Conservation (phyloP, 768 basidiomycete species). For the Sistotremastrum suecicum region DNA sequence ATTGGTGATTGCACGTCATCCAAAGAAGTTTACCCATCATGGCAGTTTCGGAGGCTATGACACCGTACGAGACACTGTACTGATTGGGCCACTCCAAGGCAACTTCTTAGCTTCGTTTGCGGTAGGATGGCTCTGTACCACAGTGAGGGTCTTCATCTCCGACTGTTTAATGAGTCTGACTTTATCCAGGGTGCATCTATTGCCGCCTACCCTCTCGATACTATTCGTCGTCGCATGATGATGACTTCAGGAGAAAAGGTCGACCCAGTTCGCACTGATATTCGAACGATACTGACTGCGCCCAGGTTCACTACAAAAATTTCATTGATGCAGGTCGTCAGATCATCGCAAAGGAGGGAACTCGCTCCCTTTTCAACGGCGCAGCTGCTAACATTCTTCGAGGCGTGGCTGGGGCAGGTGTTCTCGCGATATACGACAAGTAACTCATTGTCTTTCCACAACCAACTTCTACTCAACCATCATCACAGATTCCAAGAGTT, state of each 20-base stretch:
- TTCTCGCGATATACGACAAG: constrained; percentile 52
- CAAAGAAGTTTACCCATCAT: background rate
- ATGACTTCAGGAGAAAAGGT: constrained; percentile 74
- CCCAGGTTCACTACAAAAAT: constrained; percentile 92
- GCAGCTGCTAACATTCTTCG: constrained; percentile 70
- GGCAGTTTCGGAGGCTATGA: constrained; percentile 32
- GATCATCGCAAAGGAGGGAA: constrained; percentile 92
- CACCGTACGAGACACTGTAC: constrained; percentile 39
- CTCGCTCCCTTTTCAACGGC: constrained; percentile 96
- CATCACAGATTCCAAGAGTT: constrained; percentile 30
- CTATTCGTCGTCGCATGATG: constrained; percentile 99
- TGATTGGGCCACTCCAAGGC: constrained; percentile 89
- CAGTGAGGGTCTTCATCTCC: too few species aligned
- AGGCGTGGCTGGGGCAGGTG: constrained; percentile 45
- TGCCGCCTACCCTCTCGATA: constrained; percentile 91
- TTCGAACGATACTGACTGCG: constrained; percentile 11
- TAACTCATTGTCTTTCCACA: constrained; percentile 1
- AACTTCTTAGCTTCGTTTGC: constrained; percentile 94
- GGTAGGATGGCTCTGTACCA: constrained; percentile 58
- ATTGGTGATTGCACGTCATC: background rate
- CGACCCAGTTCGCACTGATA: too few species aligned
- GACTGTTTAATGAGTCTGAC: constrained; percentile 23
- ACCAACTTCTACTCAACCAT: background rate
- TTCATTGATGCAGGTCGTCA: constrained; percentile 96
- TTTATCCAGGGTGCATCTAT: constrained; percentile 99